Percentiles rank a stretch among this genome's conserved stretches.
Evolutionary conservation across 2,329 filamentous ascomycete species (phyloP).

Genomic region (Biscogniauxia sp.): DNA sequence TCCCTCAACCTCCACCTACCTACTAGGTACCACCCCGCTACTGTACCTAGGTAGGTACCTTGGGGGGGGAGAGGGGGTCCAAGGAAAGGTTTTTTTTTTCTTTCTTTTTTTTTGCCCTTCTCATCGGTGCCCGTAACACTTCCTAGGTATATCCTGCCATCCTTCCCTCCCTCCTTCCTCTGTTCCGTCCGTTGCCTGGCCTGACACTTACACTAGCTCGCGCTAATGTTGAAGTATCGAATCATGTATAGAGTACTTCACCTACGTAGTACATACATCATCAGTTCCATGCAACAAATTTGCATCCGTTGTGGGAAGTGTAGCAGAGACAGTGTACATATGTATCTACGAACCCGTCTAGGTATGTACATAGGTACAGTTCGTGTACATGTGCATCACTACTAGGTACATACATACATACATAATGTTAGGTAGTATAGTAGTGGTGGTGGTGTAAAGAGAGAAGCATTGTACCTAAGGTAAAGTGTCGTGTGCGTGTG

Average conservation of each 20-base stretch:
- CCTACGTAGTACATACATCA: background rate
- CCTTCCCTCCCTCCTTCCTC: background rate
- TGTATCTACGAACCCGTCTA: no score
- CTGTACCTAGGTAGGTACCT: conserved; percentile 5
- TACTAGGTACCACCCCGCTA: background rate
- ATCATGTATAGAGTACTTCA: background rate
- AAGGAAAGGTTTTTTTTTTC: conserved; percentile 1
- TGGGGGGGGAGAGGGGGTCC: no score
- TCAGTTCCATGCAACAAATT: background rate
- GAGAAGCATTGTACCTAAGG: no score
- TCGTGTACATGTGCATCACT: no score
- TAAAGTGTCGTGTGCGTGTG: background rate
- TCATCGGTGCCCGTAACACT: background rate
- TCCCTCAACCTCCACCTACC: no score
- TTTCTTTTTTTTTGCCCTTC: background rate
- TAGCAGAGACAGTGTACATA: background rate
- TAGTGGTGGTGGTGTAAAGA: no score
- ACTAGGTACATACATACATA: no score
- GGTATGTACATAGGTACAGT: no score
- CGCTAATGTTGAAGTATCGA: background rate
- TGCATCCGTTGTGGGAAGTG: background rate
- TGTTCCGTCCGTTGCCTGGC: background rate
- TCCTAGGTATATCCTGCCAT: no score
- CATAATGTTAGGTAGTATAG: no score
- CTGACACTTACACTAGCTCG: background rate